phyloP scores from a whole-genome alignment of 441 rosid genomes.

The Populus hybrid region DNA sequence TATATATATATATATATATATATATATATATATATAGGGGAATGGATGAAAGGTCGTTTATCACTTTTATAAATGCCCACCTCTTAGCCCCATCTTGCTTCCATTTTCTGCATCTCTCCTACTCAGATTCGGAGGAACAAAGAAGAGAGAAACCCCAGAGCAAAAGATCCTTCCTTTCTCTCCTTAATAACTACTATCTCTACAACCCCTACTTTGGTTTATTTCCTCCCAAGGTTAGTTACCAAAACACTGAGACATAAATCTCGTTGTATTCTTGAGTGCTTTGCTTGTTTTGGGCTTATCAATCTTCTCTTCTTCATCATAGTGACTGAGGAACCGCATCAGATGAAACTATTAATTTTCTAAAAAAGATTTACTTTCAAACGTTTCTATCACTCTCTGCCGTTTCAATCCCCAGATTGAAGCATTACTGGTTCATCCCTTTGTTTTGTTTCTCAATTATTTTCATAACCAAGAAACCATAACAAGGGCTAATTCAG shows the following conservation, averaged over 20 bases:
- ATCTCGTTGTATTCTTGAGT: constrained; percentile 42
- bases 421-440: background rate
- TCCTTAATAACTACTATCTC: constrained; percentile 22
- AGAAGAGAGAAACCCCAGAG: constrained; percentile 17
- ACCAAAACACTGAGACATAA: constrained; percentile 49
- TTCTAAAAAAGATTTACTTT: background rate
- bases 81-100: constrained; percentile 43
- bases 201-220: constrained; percentile 16
- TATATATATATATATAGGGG: background rate
- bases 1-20: background rate
- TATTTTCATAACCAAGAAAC: background rate
- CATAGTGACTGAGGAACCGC: background rate
- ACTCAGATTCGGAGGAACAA: constrained; percentile 37
- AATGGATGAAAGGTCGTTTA: constrained; percentile 23
- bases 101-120: constrained; percentile 68
- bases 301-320: constrained; percentile 3
- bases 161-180: constrained; percentile 19
- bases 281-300: constrained; percentile 62
- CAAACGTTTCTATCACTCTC: background rate
- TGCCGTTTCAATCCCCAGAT: background rate
- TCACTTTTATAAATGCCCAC: constrained; percentile 59
- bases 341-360: background rate
- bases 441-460: background rate
- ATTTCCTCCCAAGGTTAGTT: constrained; percentile 45
- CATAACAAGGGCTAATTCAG: background rate